phyloP scores from a whole-genome alignment of 805 yeast genomes.

The Debaryomyces hansenii region DNA sequence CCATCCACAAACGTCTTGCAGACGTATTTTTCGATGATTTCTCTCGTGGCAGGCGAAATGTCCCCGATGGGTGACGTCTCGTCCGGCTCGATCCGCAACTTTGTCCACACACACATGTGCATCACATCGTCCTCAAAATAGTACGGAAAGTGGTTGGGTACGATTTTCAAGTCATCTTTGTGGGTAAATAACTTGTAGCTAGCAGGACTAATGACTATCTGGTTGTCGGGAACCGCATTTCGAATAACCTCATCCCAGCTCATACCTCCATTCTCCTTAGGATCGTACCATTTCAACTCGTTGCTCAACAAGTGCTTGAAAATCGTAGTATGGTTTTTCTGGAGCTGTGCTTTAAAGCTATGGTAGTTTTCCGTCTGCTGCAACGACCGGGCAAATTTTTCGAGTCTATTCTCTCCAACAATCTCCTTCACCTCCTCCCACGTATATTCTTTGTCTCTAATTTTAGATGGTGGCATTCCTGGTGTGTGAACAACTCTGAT shows the following conservation, averaged over 20 bases:
- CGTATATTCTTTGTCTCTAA: constrained; percentile 36
- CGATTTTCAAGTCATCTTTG: constrained; percentile 43
- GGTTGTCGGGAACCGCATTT: constrained; percentile 7
- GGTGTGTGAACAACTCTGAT: constrained; percentile 26
- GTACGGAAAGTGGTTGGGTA: constrained; percentile 68
- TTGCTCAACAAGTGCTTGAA: constrained; percentile 48
- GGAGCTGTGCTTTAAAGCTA: constrained; percentile 44
- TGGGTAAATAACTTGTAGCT: constrained; percentile 44
- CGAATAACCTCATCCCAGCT: constrained; percentile 13
- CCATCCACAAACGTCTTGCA: constrained; percentile 48
- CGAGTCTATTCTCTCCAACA: constrained; percentile 43
- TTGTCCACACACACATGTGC: constrained; percentile 71
- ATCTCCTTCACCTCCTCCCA: constrained; percentile 46
- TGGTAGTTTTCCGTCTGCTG: constrained; percentile 45
- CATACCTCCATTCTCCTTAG: constrained; percentile 21
- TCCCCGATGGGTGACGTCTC: constrained; percentile 51
- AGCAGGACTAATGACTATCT: constrained; percentile 18
- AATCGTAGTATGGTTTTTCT: constrained; percentile 35
- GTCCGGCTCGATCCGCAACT: constrained; percentile 54
- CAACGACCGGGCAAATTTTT: constrained; percentile 49
- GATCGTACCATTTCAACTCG: constrained; percentile 52
- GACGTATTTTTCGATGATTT: constrained; percentile 45
- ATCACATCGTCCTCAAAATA: constrained; percentile 49
- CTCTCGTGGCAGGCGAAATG: constrained; percentile 42
- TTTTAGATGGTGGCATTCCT: constrained; percentile 41